Base-by-base conservation (phyloP, 768 basidiomycete genomes). In the Austroboletus eburneus region DNA sequence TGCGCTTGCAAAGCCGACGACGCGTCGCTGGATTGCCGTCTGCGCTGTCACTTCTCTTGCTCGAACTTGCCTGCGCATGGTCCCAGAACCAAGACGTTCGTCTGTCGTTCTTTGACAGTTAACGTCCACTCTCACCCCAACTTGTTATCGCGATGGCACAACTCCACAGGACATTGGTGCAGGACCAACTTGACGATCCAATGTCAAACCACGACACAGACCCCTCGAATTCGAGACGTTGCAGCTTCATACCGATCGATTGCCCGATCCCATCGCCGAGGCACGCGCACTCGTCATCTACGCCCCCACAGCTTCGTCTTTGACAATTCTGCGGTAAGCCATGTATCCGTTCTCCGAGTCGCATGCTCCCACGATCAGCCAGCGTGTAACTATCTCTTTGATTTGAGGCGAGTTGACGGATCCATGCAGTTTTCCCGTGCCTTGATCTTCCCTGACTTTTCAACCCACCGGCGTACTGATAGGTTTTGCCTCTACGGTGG, bases 201-300 rank as follows among this genome's bases (percentile, higher is more conserved):
- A 18, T 12, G 12, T 20, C 4, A 2, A 9, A 12, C n/a, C 4
- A 24, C 17, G 16, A 27, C 17, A 2, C 23, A 67, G 70, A 50
- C 60, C 61, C 2, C 74, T 75, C 25, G 76, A 80, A 51, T 83
- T 82, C 51, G 80, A 83, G 55, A 83, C 81, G 1, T 57, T 81
- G 17, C 77, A 83, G 63, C 66, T 85, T 13, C 82, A 84, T 48
- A 83, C 79, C 4, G 83, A 83, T 2, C 77, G 79, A 45, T 63
- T 63, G 4, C 67, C 70, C 2, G 80, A 80, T 55, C 68, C 75
- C 0, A 59, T 76, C 5, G 78, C 79, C 10, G 77, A 78, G 33
- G 78, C 82, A 1, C 73, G 80, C 10, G 83, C 83, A 2, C 76
- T 77, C 2, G 83, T 83, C 1, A 84, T 85, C 56, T 83, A 82